Percentiles rank a stretch among this genome's conserved stretches.
Conservation (phyloP, 2,329 filamentous ascomycete genomes). For the Rachicladosporium sp. region DNA sequence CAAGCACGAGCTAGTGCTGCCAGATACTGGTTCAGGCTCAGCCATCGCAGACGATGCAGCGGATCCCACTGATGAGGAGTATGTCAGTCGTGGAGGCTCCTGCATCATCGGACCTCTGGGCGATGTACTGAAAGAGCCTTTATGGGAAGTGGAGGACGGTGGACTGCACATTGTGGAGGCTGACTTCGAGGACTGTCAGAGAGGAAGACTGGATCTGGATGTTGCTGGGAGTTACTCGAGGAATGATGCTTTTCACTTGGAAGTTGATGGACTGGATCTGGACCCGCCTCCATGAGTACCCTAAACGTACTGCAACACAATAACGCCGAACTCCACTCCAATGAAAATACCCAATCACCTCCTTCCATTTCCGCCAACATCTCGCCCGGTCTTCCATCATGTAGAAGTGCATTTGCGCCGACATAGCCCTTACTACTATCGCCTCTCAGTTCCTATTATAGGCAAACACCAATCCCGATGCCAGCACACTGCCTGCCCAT, state of each 20-base stretch:
- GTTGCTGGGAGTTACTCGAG: constrained; percentile 76
- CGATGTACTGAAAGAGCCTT: constrained; percentile 64
- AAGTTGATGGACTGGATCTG: constrained; percentile 48
- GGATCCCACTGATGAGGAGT: constrained; percentile 32
- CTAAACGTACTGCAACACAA: no score
- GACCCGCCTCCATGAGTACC: constrained; percentile 38
- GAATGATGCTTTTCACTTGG: constrained; percentile 52
- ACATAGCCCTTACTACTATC: no score
- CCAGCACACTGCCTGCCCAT: no score
- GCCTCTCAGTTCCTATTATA: no score
- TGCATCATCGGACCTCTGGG: constrained; percentile 70
- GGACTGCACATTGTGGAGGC: constrained; percentile 59
- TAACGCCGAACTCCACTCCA: no score
- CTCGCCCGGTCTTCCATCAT: no score
- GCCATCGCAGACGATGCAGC: constrained; percentile 4
- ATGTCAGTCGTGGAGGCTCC: constrained; percentile 63
- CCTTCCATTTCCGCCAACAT: no score
- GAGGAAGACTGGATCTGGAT: constrained; percentile 72
- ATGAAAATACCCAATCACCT: no score
- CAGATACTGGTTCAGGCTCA: constrained; percentile 6
- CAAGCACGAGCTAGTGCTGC: constrained; percentile 43
- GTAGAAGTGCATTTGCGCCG: no score
- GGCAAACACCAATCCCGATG: no score
- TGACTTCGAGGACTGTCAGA: constrained; percentile 77
- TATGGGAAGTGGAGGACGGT: constrained; percentile 65